Percentiles rank a stretch among this genome's conserved stretches.
Evolutionary conservation across 306 rosid genomes (phyloP).

Genomic region (Astragalus glycyphyllos): DNA sequence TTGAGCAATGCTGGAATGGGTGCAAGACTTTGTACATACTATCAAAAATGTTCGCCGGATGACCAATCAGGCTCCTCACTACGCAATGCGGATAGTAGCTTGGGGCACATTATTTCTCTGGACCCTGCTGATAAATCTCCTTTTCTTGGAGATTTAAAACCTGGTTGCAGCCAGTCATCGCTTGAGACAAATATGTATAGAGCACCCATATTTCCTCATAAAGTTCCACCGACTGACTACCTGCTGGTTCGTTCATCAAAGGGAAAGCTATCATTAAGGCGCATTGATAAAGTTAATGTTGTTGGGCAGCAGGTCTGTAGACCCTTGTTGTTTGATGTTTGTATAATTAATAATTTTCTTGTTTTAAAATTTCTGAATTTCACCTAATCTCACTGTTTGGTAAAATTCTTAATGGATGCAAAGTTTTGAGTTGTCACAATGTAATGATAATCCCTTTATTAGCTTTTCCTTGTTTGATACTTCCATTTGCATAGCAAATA

Average conservation of each 20-base stretch:
- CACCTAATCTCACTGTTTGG: constrained; percentile 25
- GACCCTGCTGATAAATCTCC: constrained; percentile 98
- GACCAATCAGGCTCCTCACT: constrained; percentile 76
- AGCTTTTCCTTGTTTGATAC: constrained; percentile 27
- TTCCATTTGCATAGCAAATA: constrained; percentile 19
- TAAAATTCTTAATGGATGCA: constrained; percentile 10
- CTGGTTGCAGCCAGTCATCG: constrained; percentile 83
- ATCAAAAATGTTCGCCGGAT: constrained; percentile 83
- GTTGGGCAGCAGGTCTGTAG: constrained; percentile 93
- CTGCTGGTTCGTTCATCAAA: constrained; percentile 90
- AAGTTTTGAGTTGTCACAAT: constrained; percentile 28
- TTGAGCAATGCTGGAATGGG: constrained; percentile 96
- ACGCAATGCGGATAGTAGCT: constrained; percentile 68
- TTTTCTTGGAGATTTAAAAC: constrained; percentile 88
- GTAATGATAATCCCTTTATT: constrained; percentile 17
- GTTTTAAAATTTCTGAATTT: constrained; percentile 6
- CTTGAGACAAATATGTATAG: constrained; percentile 97
- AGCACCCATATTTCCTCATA: constrained; percentile 92
- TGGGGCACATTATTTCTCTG: constrained; percentile 82
- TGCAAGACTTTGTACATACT: constrained; percentile 93
- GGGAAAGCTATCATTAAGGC: constrained; percentile 89
- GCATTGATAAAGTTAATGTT: constrained; percentile 82
- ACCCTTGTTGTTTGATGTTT: constrained; percentile 21
- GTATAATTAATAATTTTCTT: constrained; percentile 27
- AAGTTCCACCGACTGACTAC: constrained; percentile 86